A percentile compares a stretch with the other conserved stretches of the same genome.
These are phyloP conservation scores for Daldinia childiae DNA, from an alignment of 495 filamentous ascomycete species.

Conservation along the genomic window DNA sequence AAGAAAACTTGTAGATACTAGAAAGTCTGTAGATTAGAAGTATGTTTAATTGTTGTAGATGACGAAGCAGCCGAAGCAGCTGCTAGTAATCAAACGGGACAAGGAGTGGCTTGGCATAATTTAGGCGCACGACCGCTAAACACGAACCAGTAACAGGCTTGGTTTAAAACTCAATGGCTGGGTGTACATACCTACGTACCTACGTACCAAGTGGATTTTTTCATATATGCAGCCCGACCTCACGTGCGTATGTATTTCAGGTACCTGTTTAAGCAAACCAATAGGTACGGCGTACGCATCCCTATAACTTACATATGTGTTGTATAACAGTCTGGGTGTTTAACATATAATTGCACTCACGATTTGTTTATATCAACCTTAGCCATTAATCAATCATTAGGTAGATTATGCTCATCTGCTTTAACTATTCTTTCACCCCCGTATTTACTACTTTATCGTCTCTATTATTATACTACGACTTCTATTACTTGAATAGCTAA, in stretches of 20 bases:
- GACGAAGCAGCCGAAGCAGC: constrained; percentile 40
- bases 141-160: neutral
- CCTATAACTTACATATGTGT: neutral
- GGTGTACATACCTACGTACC: neutral
- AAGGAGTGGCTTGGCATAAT: constrained; percentile 43
- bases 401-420: neutral
- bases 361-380: too few relatives aligned
- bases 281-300: neutral
- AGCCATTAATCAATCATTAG: neutral
- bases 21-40: neutral
- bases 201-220: neutral
- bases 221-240: constrained; percentile 8
- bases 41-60: constrained; percentile 32
- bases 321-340: too few relatives aligned
- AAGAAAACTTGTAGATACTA: constrained; percentile 19
- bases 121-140: constrained; percentile 14
- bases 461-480: constrained; percentile 11
- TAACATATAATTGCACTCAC: neutral
- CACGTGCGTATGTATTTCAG: constrained; percentile 8
- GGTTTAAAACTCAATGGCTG: constrained; percentile 5
- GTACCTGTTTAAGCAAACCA: too few relatives aligned
- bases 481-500: constrained; percentile 17
- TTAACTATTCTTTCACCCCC: neutral
- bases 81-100: constrained; percentile 30
- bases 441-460: neutral